A percentile compares a stretch with the other conserved stretches of the same genome.
phyloP scores from a whole-genome alignment of 345 rosid genomes.

The Boechera divaricarpa region DNA sequence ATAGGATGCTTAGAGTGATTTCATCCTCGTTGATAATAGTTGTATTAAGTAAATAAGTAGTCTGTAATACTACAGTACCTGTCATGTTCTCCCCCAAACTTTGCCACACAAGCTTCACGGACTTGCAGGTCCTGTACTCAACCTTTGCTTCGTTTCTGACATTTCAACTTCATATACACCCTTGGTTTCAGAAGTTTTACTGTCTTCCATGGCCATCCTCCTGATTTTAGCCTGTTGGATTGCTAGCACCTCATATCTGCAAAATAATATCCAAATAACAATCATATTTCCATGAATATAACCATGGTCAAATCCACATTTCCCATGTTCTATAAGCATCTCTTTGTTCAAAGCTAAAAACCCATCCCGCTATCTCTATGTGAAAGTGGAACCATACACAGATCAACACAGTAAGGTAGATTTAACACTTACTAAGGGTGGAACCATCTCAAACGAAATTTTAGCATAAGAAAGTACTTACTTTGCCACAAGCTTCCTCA shows the following conservation, averaged over 20 bases:
- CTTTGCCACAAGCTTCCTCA: slow-evolving; percentile 69
- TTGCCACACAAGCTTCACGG: slow-evolving; percentile 17
- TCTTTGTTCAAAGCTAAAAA: not conserved
- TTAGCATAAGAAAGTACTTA: slow-evolving; percentile 41
- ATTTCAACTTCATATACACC: slow-evolving; percentile 46
- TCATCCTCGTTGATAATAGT: not conserved
- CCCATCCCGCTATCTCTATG: not conserved
- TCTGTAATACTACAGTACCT: slow-evolving; percentile 5
- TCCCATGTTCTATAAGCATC: not conserved
- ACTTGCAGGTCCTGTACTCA: slow-evolving; percentile 22
- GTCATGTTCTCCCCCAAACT: not conserved
- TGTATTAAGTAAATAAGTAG: not conserved
- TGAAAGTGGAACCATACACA: not conserved
- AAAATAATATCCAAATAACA: not conserved
- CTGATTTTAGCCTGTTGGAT: slow-evolving; percentile 42
- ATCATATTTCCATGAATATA: not conserved
- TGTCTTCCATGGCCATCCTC: slow-evolving; percentile 34
- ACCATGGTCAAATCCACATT: not conserved
- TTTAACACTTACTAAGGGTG: not conserved
- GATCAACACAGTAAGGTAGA: not conserved
- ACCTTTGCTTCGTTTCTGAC: slow-evolving; percentile 43
- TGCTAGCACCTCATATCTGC: slow-evolving; percentile 45
- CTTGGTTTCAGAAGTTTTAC: slow-evolving; percentile 20
- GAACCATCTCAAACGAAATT: slow-evolving; percentile 17
- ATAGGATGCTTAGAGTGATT: not conserved